These are phyloP conservation scores for Dactylellina cionopaga DNA, from an alignment of 2,329 filamentous ascomycete species.

Conservation along the genomic window DNA sequence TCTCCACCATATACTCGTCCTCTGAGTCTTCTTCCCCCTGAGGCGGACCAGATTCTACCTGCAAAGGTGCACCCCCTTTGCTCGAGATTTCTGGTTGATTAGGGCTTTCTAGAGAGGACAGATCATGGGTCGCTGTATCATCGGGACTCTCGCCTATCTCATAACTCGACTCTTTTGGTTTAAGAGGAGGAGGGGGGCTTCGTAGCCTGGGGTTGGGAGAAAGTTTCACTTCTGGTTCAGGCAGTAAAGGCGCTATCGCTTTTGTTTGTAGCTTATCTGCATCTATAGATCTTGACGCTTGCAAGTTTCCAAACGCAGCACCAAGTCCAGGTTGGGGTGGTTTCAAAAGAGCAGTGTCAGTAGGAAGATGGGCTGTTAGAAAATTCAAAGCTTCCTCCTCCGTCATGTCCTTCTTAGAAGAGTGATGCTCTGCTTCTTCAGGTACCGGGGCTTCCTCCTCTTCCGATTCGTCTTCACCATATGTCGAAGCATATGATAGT, in stretches of 20 bases:
- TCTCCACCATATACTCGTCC: conserved; percentile 51
- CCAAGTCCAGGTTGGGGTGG: not conserved
- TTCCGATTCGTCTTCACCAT: conserved; percentile 28
- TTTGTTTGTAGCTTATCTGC: not conserved
- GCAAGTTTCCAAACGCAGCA: not conserved
- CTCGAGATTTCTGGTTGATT: not conserved
- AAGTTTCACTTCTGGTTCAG: conserved; percentile 14
- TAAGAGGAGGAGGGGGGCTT: conserved; percentile 36
- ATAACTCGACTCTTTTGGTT: conserved; percentile 20
- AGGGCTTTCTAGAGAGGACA: conserved; percentile 5
- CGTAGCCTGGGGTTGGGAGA: conserved; percentile 33
- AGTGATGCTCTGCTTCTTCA: conserved; percentile 15
- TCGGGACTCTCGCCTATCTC: conserved; percentile 27
- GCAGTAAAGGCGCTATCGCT: not conserved
- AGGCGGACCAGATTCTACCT: not conserved
- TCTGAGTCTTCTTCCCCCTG: conserved; percentile 42
- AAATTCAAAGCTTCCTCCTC: conserved; percentile 42
- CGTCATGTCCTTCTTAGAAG: conserved; percentile 28
- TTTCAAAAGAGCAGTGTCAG: not conserved
- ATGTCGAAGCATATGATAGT: conserved; percentile 37
- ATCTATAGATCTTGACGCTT: not conserved
- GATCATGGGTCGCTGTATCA: not conserved
- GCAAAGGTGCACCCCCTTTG: not conserved
- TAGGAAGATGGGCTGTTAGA: conserved; percentile 32
- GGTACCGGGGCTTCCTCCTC: not conserved